Evolutionary conservation across 352 stramenopile species (phyloP), one percentile per base, ranked within the genome.

Genomic region (Phytophthora pistaciae): DNA sequence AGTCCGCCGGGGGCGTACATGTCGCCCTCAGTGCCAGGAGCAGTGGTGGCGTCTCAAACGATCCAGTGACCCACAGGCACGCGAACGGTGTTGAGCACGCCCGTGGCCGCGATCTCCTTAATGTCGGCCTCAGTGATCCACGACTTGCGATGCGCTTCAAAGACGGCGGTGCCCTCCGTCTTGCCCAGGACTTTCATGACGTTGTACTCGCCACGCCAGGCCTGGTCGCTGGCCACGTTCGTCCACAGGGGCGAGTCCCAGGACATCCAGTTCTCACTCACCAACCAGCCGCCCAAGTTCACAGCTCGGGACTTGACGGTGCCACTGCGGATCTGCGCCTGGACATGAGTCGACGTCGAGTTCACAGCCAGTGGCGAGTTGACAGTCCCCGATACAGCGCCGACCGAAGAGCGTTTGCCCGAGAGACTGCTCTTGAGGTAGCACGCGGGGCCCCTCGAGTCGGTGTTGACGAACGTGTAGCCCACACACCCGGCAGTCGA

Each of bases 11-110:
- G 63, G 1, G 70, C 70, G 54, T 64, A 78, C 54, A 78, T 60
- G 27, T 68, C 57, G 18, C n/a, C 48, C 21, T 75, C 66, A 4
- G 59, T 73, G 31, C 58, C 58, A 3, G 36, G 59, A 4, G 52
- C 56, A 23, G 46, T 74, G 49, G 70, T 74, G 8, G 49, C 73
- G 27, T 81, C 74, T 16, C 75, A 68, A 13, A 82, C 56, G 21
- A 88, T 86, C 77, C 75, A 88, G 38, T 76, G 84, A 3, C 80
- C 78, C 7, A 87, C 75, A 18, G 71, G 68, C 0, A 87, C 78
- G 10, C 82, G 82, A 5, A 87, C 72, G 3, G 77, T 85, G 61
- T 89, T 89, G 20, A 87, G 66, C 0, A 79, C 75, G 0, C 66
- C 52, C 2, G 60, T 68, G 18, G 48, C 42, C 18, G 66, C 59